These are phyloP conservation scores for Linum lewisii DNA, from an alignment of 345 rosid genomes.

Conservation along the genomic window DNA sequence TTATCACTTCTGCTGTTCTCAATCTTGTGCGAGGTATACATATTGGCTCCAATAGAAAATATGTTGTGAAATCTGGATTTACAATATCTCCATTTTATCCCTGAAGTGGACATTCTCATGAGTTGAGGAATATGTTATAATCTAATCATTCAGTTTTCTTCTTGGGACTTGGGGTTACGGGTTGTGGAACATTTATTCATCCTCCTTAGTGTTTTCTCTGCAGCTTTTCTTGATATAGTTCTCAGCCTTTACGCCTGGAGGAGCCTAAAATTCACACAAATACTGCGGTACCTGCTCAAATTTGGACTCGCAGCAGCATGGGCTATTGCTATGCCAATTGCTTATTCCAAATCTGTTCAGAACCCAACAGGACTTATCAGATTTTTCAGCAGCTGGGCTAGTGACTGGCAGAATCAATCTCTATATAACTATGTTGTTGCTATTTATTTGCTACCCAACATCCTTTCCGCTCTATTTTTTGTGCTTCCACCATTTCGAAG, in stretches of 20 bases:
- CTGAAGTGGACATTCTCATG: slow-evolving; percentile 1
- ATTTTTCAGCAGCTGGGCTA: slow-evolving; percentile 54
- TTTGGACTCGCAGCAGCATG: slow-evolving; percentile 69
- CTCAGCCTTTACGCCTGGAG: slow-evolving; percentile 84
- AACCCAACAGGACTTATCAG: slow-evolving; percentile 71
- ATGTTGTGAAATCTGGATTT: background rate
- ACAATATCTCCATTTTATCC: background rate
- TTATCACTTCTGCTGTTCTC: slow-evolving; percentile 83
- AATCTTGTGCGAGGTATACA: slow-evolving; percentile 69
- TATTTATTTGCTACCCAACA: slow-evolving; percentile 68
- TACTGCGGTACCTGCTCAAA: slow-evolving; percentile 68
- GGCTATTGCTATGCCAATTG: slow-evolving; percentile 73
- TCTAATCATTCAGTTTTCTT: slow-evolving; percentile 9
- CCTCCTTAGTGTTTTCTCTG: slow-evolving; percentile 15
- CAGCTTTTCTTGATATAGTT: slow-evolving; percentile 75
- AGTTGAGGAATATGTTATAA: background rate
- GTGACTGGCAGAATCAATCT: slow-evolving; percentile 51
- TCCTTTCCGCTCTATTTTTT: slow-evolving; percentile 62
- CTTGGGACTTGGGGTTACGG: slow-evolving; percentile 1
- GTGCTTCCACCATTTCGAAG: slow-evolving; percentile 68
- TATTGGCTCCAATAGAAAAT: background rate
- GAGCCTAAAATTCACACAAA: slow-evolving; percentile 65
- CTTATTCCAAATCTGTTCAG: slow-evolving; percentile 60
- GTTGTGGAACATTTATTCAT: slow-evolving; percentile 1
- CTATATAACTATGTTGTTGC: slow-evolving; percentile 66